A percentile compares a stretch with the other conserved stretches of the same genome.
phyloP scores from a whole-genome alignment of 345 rosid species.

The Crucihimalaya himalaica region DNA sequence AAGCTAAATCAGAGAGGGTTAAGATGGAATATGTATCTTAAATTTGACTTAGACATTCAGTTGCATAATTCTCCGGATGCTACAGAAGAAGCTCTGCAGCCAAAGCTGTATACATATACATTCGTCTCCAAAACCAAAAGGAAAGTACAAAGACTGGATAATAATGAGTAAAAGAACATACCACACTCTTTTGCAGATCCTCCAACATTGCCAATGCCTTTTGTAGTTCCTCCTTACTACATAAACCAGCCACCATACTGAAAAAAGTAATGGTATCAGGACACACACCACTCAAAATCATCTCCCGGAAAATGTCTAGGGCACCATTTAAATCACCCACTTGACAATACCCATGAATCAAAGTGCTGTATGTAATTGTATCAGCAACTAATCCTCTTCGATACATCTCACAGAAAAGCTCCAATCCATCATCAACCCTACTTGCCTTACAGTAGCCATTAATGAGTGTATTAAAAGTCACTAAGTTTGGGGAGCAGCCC shows the following conservation, averaged over 20 bases:
- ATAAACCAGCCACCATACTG: not conserved
- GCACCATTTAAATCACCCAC: slow-evolving; percentile 5
- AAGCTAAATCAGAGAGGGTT: not conserved
- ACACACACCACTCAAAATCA: not conserved
- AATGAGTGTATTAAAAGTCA: not conserved
- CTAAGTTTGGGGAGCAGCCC: not conserved
- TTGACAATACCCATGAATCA: not conserved
- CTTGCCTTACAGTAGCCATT: not conserved
- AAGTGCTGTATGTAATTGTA: not conserved
- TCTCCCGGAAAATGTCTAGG: not conserved
- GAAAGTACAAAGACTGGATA: not conserved
- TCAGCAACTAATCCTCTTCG: not conserved
- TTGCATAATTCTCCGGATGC: not conserved
- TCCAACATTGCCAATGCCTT: not conserved
- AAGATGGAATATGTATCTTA: not conserved
- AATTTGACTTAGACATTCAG: slow-evolving; percentile 1
- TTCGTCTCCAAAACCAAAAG: not conserved
- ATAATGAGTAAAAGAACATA: not conserved
- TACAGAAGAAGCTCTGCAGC: not conserved
- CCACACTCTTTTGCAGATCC: not conserved
- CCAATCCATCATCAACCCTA: not conserved
- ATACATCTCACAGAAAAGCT: not conserved
- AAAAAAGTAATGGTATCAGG: not conserved
- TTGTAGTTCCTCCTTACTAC: not conserved
- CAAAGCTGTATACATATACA: not conserved